phyloP scores from a whole-genome alignment of 106 monocot species.

The Dioscorea zingiberensis region DNA sequence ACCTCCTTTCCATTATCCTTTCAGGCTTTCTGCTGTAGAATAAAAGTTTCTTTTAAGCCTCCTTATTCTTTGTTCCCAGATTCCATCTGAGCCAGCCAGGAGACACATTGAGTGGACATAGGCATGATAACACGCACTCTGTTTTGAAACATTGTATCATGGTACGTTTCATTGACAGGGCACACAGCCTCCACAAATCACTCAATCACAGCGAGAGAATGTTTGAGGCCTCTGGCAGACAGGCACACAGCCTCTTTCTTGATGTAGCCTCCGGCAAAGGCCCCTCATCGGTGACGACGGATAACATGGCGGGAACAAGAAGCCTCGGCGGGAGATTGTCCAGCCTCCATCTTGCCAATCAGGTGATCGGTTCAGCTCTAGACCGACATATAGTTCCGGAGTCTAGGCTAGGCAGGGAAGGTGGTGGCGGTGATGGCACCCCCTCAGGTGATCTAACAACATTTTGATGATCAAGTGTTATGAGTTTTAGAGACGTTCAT shows the following conservation, averaged over 20 bases:
- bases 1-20: neutral
- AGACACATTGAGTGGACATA: no score
- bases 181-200: constrained; percentile 24
- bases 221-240: constrained; percentile 16
- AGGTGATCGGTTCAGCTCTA: constrained; percentile 30
- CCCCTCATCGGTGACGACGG: neutral
- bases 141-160: constrained; percentile 11
- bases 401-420: constrained; percentile 27
- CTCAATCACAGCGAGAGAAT: constrained; percentile 4
- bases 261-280: neutral
- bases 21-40: neutral
- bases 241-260: constrained; percentile 25
- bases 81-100: no score
- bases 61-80: neutral
- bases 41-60: neutral
- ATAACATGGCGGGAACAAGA: constrained; percentile 8
- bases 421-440: constrained; percentile 8
- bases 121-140: no score
- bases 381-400: constrained; percentile 13
- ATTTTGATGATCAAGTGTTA: no score
- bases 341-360: constrained; percentile 14
- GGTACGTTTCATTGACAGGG: constrained; percentile 22
- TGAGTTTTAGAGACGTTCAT: no score
- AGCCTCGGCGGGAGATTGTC: constrained; percentile 23
- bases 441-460: constrained; percentile 15